phyloP scores from a whole-genome alignment of 2,329 filamentous ascomycete genomes.

The Exophiala sideris region DNA sequence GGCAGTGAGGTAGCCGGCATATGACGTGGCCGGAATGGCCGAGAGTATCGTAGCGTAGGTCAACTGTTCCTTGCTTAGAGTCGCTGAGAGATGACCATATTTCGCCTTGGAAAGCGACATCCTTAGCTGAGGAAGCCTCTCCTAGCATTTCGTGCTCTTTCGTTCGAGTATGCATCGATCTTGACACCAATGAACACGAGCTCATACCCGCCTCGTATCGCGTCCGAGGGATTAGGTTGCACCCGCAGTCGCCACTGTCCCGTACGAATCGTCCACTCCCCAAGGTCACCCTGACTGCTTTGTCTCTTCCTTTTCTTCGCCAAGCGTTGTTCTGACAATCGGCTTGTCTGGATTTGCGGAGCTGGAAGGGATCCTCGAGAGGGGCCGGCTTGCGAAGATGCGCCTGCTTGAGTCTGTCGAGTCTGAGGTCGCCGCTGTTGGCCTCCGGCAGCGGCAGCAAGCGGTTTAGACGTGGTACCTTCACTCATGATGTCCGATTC shows the following conservation, averaged over 20 bases:
- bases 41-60: too few species aligned
- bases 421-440: conserved; percentile 19
- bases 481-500: conserved; percentile 23
- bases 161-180: conserved; percentile 66
- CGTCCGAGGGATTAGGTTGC: conserved; percentile 42
- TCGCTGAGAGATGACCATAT: too few species aligned
- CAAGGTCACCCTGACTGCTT: conserved; percentile 16
- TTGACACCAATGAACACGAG: conserved; percentile 73
- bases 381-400: conserved; percentile 1
- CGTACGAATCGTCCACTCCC: conserved; percentile 61
- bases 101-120: not conserved
- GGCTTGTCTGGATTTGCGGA: conserved; percentile 17
- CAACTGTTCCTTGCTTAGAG: too few species aligned
- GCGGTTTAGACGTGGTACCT: conserved; percentile 6
- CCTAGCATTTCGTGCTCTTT: conserved; percentile 63
- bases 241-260: conserved; percentile 72
- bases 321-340: conserved; percentile 10
- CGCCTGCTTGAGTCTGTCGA: conserved; percentile 9
- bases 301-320: conserved; percentile 24
- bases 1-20: too few species aligned
- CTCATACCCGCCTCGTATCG: conserved; percentile 56
- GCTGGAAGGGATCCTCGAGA: conserved; percentile 7
- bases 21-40: too few species aligned
- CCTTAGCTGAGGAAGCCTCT: conserved; percentile 58
- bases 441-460: not conserved